These are phyloP conservation scores for Tulasnella sp. DNA, from an alignment of 768 basidiomycete species.

Conservation along the genomic window DNA sequence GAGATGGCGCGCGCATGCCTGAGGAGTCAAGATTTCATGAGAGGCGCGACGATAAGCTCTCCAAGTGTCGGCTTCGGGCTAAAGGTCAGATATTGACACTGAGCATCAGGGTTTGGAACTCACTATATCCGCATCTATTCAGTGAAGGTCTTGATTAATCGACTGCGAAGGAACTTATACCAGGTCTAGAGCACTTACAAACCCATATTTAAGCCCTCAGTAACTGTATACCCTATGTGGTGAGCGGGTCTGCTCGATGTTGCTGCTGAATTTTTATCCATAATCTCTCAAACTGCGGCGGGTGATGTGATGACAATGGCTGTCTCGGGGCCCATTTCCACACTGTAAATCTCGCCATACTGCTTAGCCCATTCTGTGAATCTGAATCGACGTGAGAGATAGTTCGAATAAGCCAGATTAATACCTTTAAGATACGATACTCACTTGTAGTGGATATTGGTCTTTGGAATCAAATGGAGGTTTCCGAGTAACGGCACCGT, in stretches of 20 bases:
- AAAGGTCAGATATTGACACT: too few relatives aligned
- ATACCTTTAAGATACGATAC: too few relatives aligned
- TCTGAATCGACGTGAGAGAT: constrained; percentile 20
- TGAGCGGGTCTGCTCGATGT: constrained; percentile 22
- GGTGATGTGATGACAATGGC: constrained; percentile 22
- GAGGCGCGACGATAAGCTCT: constrained; percentile 14
- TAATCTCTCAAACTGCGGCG: constrained; percentile 21
- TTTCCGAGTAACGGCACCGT: constrained; percentile 23
- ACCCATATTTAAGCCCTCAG: constrained; percentile 18
- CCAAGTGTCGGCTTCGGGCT: constrained; percentile 18
- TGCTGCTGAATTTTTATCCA: constrained; percentile 23
- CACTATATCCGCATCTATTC: too few relatives aligned
- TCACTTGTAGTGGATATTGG: constrained; percentile 21
- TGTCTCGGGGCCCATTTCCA: constrained; percentile 21
- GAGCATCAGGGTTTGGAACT: too few relatives aligned
- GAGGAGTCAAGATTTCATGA: constrained; percentile 18
- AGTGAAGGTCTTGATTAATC: too few relatives aligned
- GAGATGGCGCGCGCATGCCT: constrained; percentile 17
- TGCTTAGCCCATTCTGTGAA: constrained; percentile 24
- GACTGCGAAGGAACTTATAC: too few relatives aligned
- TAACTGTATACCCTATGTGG: constrained; percentile 19
- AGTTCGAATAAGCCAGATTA: constrained; percentile 19
- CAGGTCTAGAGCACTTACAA: too few relatives aligned
- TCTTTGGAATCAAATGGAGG: constrained; percentile 19
- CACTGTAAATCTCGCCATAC: constrained; percentile 25